Evolutionary conservation across 2,329 filamentous ascomycete genomes (phyloP), one percentile per base, ranked within the genome.

Genomic region (Sclerotinia nivalis): DNA sequence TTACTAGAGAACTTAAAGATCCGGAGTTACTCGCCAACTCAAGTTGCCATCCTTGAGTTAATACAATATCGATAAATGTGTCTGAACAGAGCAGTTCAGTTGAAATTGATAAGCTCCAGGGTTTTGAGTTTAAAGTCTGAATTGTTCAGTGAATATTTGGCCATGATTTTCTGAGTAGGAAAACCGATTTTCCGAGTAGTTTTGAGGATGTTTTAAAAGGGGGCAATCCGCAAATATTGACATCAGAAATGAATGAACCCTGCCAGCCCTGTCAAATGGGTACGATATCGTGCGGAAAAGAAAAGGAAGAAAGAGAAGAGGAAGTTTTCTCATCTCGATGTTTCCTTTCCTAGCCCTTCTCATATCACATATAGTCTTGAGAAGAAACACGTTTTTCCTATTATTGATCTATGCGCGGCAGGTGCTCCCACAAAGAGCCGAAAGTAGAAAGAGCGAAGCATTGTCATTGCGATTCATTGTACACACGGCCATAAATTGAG

Each of bases 11-110:
- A 22, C 20, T 5, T 9, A 40, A 5, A 58, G 22, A 58, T 7
- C 34, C n/a, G 10, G 37, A 40, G 12, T 40, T 40, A 40, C 10
- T 40, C 20, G 12, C n/a, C 20, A 8, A 22, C 45, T 20, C 45
- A 49, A 49, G 45, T 49, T 49, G 45, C 22, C 6, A 22, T 40
- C 31, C 6, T 25, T 34, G 4, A 34, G 31, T 22, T 18, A n/a
- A n/a, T 1, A 5, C 3, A 4, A 1, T 40, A 18, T 18, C n/a
- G 6, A 25, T 25, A 7, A 9, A 8, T 25, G 2, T 49, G 2
- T 2, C 22, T 22, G 20, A 3, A 2, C 18, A 49, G 45, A 40
- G 22, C 22, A 40, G 10, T 25, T 13, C 1, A 25, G 34, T 1
- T 8, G 0, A 18, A n/a, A 9, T 18, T 8, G 10, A 1, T 15